Base-by-base conservation (phyloP, 441 rosid species). In the Pelargonium australe region DNA sequence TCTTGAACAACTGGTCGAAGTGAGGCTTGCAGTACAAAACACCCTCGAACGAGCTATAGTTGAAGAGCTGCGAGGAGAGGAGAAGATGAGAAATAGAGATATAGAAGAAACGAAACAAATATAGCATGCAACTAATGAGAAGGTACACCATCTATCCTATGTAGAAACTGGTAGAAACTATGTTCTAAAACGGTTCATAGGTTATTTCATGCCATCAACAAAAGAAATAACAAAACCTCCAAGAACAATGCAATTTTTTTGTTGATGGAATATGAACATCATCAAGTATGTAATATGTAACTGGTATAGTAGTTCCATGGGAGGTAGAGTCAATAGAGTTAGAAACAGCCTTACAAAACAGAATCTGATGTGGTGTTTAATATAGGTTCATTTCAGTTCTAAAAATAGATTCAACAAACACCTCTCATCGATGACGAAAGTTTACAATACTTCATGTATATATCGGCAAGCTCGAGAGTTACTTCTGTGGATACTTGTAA, bases 21-120 rank as follows among this genome's bases (percentile, higher is more conserved):
- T 88, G 95, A 58, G 95, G 95, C 82, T 86, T 88, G 83, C 95
- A 88, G 66, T 85, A 89, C 68, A 86, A 78, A 70, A 89, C 91
- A 1, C 95, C 95, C 73, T 89, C 91, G 67, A 85, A 89, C 68
- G 91, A 88, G 79, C 80, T 78, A 67, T 81, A 89, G 71, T 86
- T 86, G 64, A 82, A 74, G 80, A 89, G 68, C 91, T 88, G 88
- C 78, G 79, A 13, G 57, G 51, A 55, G 20, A 69, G 34, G 69
- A 64, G 41, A 65, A 67, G 31, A 41, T 34, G 28, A 47, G 65
- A 57, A 7, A 60, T 44, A 45, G 23, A n/a, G 34, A 31, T 51
- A 17, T 37, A 8, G 7, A 57, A 57, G 13, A 57, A 31, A 31
- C 4, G 63, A 57, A 57, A 57, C 63, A 55, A 25, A 31, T 31